Evolutionary conservation across 75 land plant species (phyloP).

Genomic region (Ceratopteris richardii): DNA sequence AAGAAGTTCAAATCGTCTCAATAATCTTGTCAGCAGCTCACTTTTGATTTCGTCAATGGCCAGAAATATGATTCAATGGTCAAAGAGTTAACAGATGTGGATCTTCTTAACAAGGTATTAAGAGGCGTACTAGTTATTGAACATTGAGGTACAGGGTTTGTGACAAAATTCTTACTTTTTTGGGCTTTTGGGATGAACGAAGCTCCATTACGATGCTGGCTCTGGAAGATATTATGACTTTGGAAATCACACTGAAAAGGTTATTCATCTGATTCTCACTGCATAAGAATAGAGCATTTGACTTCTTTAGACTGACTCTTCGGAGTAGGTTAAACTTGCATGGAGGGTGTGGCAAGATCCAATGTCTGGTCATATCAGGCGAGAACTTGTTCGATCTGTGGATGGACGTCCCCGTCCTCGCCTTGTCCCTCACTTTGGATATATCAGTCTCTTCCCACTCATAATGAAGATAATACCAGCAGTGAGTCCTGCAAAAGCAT

Average conservation of each 20-base stretch:
- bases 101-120: constrained; percentile 68
- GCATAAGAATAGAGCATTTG: not conserved
- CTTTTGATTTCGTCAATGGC: constrained; percentile 5
- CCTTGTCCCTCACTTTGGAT: constrained; percentile 93
- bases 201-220: constrained; percentile 75
- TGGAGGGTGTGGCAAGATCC: constrained; percentile 40
- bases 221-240: constrained; percentile 86
- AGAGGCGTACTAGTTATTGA: not conserved
- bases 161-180: not conserved
- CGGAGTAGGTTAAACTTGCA: constrained; percentile 57
- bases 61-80: constrained; percentile 71
- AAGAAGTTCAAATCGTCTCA: not conserved
- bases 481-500: constrained; percentile 35
- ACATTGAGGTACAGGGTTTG: not conserved
- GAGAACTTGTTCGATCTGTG: constrained; percentile 59
- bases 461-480: constrained; percentile 74
- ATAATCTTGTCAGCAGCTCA: not conserved
- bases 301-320: too few species aligned
- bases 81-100: constrained; percentile 56
- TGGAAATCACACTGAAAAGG: constrained; percentile 93
- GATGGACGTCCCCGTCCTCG: constrained; percentile 39
- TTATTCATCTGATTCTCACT: not conserved
- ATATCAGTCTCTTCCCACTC: constrained; percentile 91
- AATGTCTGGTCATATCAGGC: constrained; percentile 19
- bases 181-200: not conserved